A percentile compares a stretch with the other conserved stretches of the same genome.
These are phyloP conservation scores for Penicillium sp. DNA, from an alignment of 2,329 filamentous ascomycete genomes.

Conservation along the genomic window DNA sequence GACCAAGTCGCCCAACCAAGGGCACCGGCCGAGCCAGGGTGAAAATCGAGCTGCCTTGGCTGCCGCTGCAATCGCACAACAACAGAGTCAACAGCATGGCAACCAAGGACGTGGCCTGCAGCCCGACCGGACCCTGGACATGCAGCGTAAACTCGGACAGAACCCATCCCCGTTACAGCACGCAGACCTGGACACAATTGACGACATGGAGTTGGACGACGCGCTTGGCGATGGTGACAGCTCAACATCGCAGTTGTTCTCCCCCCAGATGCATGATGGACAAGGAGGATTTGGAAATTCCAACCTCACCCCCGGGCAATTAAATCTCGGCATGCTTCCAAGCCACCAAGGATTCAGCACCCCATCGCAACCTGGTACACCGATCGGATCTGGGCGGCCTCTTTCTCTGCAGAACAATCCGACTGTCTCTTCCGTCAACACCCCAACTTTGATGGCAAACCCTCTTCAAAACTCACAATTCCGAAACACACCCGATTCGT, in stretches of 20 bases:
- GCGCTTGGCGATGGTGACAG: slow-evolving; percentile 57
- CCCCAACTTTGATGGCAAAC: slow-evolving; percentile 82
- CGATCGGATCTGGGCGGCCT: slow-evolving; percentile 65
- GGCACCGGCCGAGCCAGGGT: slow-evolving; percentile 52
- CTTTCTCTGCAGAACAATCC: slow-evolving; percentile 89
- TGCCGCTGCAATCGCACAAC: slow-evolving; percentile 50
- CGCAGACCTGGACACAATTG: slow-evolving; percentile 76
- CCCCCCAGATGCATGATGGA: slow-evolving; percentile 68
- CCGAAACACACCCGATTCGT: slow-evolving; percentile 63
- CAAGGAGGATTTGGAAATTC: slow-evolving; percentile 62
- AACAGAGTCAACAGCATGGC: slow-evolving; percentile 50
- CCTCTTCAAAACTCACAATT: slow-evolving; percentile 62
- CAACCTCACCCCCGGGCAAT: slow-evolving; percentile 59
- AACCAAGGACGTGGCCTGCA: slow-evolving; percentile 38
- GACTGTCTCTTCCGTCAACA: slow-evolving; percentile 96
- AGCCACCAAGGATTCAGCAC: slow-evolving; percentile 72
- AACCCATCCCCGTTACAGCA: slow-evolving; percentile 34
- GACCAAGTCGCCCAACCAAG: slow-evolving; percentile 58
- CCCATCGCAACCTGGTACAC: slow-evolving; percentile 83
- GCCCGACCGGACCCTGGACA: slow-evolving; percentile 35
- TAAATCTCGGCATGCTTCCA: slow-evolving; percentile 78
- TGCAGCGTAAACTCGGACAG: slow-evolving; percentile 41
- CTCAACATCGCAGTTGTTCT: slow-evolving; percentile 41
- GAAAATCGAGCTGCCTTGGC: slow-evolving; percentile 55
- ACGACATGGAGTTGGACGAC: slow-evolving; percentile 97